Conservation (phyloP, 2,329 filamentous ascomycete species). For the Claviceps spartinae region DNA sequence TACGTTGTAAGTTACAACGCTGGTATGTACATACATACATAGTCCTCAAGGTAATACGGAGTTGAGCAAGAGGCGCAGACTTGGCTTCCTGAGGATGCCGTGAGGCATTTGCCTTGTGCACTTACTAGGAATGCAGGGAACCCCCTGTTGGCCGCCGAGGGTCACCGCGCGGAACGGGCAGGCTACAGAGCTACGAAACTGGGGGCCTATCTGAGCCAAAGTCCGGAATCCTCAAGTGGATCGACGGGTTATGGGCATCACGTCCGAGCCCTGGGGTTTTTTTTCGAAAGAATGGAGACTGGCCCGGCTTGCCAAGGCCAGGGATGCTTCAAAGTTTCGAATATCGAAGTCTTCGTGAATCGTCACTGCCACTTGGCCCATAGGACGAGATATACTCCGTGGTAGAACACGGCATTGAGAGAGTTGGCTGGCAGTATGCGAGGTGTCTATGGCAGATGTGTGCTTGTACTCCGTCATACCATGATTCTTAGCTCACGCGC, state of each 20-base stretch:
- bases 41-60: neutral
- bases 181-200: neutral
- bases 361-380: neutral
- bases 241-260: neutral
- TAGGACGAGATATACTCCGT: neutral
- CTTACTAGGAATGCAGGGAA: conserved; percentile 2
- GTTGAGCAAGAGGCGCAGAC: neutral
- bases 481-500: neutral
- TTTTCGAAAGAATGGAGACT: conserved; percentile 2
- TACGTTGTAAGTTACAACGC: neutral
- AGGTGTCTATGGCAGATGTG: neutral
- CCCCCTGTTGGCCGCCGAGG: conserved; percentile 1
- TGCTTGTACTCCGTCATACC: neutral
- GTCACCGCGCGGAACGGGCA: neutral
- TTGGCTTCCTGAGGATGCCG: neutral
- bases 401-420: neutral
- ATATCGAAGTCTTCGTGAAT: neutral
- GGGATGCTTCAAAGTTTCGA: neutral
- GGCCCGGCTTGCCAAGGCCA: conserved; percentile 1
- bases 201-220: conserved; percentile 3
- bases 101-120: neutral
- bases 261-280: conserved; percentile 4
- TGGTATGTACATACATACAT: neutral
- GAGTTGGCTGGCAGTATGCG: neutral
- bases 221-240: neutral